Conservation (phyloP, 805 yeast genomes). For the Candida suzukii region DNA sequence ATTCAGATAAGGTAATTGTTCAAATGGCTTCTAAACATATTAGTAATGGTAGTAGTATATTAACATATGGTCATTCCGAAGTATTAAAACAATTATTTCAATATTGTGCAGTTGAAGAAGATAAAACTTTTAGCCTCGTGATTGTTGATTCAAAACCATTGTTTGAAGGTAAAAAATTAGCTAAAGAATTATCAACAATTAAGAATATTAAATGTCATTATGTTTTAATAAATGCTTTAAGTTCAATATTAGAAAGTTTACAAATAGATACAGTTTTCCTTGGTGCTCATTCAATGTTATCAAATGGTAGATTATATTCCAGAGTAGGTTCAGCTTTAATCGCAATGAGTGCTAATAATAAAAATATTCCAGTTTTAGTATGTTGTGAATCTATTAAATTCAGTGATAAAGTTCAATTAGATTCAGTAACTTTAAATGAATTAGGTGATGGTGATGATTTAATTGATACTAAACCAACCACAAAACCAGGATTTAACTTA, state of each 20-base stretch:
- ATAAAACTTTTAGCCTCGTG: slow-evolving; percentile 66
- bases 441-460: slow-evolving; percentile 75
- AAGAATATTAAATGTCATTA: slow-evolving; percentile 70
- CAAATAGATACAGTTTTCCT: slow-evolving; percentile 87
- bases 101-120: slow-evolving; percentile 54
- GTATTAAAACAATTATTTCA: slow-evolving; percentile 73
- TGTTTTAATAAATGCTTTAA: slow-evolving; percentile 69
- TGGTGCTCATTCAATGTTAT: slow-evolving; percentile 96
- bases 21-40: slow-evolving; percentile 76
- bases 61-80: slow-evolving; percentile 84
- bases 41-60: slow-evolving; percentile 64
- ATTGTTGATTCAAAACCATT: slow-evolving; percentile 92
- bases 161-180: slow-evolving; percentile 83
- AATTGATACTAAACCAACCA: slow-evolving; percentile 48
- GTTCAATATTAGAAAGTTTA: slow-evolving; percentile 58
- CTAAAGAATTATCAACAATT: slow-evolving; percentile 48
- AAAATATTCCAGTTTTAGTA: slow-evolving; percentile 89
- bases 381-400: slow-evolving; percentile 95
- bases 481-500: slow-evolving; percentile 55
- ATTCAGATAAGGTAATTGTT: slow-evolving; percentile 76
- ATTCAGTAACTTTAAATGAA: slow-evolving; percentile 92
- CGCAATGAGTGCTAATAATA: slow-evolving; percentile 83
- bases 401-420: slow-evolving; percentile 91
- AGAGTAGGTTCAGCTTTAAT: slow-evolving; percentile 93
- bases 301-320: slow-evolving; percentile 88